Evolutionary conservation across 352 stramenopile genomes (phyloP).

Genomic region (Thalassiosira pacifica): DNA sequence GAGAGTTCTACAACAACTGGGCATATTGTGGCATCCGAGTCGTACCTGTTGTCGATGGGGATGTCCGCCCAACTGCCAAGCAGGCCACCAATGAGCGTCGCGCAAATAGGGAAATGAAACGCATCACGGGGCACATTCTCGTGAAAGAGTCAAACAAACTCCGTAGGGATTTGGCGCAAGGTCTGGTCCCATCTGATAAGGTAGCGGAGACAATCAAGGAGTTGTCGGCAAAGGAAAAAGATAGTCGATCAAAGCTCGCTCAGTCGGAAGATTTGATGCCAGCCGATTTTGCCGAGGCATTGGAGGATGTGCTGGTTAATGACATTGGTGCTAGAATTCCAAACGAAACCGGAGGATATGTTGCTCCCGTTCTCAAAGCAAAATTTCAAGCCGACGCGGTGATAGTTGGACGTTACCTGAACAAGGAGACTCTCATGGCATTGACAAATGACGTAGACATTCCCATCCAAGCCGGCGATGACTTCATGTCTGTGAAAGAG

Average conservation of each 20-base stretch:
- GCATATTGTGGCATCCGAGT: neutral
- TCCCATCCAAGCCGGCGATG: conserved; percentile 28
- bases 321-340: neutral
- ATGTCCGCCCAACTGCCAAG: conserved; percentile 15
- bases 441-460: conserved; percentile 47
- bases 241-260: neutral
- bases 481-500: conserved; percentile 35
- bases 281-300: neutral
- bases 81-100: conserved; percentile 32
- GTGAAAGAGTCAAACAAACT: conserved; percentile 9
- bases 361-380: conserved; percentile 26
- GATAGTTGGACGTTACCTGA: conserved; percentile 29
- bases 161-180: neutral
- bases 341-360: conserved; percentile 36
- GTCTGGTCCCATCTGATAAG: neutral
- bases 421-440: conserved; percentile 17
- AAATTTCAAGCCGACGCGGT: conserved; percentile 47
- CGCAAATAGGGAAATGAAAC: conserved; percentile 24
- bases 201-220: conserved; percentile 19
- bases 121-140: conserved; percentile 4
- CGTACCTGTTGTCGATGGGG: conserved; percentile 27
- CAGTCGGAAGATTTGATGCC: neutral
- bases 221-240: neutral
- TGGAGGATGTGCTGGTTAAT: conserved; percentile 14
- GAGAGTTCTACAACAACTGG: conserved; percentile 14